Conservation (phyloP, 2,329 filamentous ascomycete species). For the Stemphylium beticola region DNA sequence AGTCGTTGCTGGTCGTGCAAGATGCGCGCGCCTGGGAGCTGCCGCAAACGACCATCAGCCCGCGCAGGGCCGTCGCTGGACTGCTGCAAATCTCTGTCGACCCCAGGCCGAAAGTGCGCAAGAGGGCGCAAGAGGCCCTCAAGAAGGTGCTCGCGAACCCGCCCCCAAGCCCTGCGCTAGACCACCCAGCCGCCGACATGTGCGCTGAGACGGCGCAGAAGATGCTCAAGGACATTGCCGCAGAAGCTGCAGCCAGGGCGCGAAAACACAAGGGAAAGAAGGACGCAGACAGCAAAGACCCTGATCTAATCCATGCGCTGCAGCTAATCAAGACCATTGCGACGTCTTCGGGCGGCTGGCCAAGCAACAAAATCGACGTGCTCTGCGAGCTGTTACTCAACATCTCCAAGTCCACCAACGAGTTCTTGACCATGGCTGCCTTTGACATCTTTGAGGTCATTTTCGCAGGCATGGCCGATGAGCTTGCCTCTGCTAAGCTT, state of each 20-base stretch:
- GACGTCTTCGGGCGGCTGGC: slow-evolving; percentile 88
- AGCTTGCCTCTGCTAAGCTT: slow-evolving; percentile 86
- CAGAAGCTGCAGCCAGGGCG: slow-evolving; percentile 74
- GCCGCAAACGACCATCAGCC: slow-evolving; percentile 80
- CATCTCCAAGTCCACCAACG: slow-evolving; percentile 88
- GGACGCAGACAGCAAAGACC: slow-evolving; percentile 70
- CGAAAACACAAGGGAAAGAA: slow-evolving; percentile 63
- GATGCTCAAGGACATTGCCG: slow-evolving; percentile 77
- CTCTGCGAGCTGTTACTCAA: slow-evolving; percentile 87
- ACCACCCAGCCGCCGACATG: slow-evolving; percentile 95
- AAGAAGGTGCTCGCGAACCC: slow-evolving; percentile 81
- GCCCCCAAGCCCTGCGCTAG: slow-evolving; percentile 87
- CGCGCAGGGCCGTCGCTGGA: slow-evolving; percentile 84
- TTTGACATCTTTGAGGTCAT: slow-evolving; percentile 99
- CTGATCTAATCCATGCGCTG: slow-evolving; percentile 85
- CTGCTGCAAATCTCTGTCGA: slow-evolving; percentile 85
- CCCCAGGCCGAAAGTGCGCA: slow-evolving; percentile 89
- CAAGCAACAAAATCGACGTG: slow-evolving; percentile 91
- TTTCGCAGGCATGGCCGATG: slow-evolving; percentile 87
- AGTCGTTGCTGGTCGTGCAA: slow-evolving; percentile 88
- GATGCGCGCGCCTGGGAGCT: slow-evolving; percentile 88
- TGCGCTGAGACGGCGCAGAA: slow-evolving; percentile 89
- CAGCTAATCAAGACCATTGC: slow-evolving; percentile 93
- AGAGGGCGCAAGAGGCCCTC: slow-evolving; percentile 88
- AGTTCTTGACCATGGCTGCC: slow-evolving; percentile 93